Conservation (phyloP, 768 basidiomycete genomes). For the Lactifluus volemus region DNA sequence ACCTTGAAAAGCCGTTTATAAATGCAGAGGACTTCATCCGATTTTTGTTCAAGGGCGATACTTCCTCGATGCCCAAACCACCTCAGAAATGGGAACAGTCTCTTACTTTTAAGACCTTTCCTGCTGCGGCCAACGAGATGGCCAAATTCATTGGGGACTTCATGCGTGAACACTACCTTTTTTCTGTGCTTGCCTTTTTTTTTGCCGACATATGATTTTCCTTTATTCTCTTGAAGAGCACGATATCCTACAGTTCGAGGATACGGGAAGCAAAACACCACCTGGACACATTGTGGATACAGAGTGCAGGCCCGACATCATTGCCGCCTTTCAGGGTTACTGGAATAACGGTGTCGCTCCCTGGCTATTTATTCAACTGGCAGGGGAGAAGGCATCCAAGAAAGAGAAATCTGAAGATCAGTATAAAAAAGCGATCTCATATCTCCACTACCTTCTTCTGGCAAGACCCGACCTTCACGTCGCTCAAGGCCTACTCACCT, state of each 20-base stretch:
- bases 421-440: not conserved
- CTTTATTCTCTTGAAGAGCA: not conserved
- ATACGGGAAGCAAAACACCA: not conserved
- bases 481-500: conserved; percentile 1
- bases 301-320: not conserved
- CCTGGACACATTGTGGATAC: not conserved
- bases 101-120: too few species aligned
- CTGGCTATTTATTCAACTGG: not conserved
- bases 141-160: not conserved
- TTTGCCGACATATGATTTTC: not conserved
- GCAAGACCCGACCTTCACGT: not conserved
- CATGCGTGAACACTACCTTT: not conserved
- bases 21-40: too few species aligned
- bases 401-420: not conserved
- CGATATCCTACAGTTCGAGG: not conserved
- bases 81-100: too few species aligned
- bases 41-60: too few species aligned
- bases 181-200: not conserved
- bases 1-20: too few species aligned
- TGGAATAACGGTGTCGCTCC: not conserved
- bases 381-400: not conserved
- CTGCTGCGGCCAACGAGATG: not conserved
- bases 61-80: too few species aligned
- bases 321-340: not conserved
- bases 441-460: too few species aligned